A percentile compares a stretch with the other conserved stretches of the same genome.
These are phyloP conservation scores for Apiotrichum akiyoshidainum DNA, from an alignment of 1,284 basidiomycete genomes.

Conservation along the genomic window DNA sequence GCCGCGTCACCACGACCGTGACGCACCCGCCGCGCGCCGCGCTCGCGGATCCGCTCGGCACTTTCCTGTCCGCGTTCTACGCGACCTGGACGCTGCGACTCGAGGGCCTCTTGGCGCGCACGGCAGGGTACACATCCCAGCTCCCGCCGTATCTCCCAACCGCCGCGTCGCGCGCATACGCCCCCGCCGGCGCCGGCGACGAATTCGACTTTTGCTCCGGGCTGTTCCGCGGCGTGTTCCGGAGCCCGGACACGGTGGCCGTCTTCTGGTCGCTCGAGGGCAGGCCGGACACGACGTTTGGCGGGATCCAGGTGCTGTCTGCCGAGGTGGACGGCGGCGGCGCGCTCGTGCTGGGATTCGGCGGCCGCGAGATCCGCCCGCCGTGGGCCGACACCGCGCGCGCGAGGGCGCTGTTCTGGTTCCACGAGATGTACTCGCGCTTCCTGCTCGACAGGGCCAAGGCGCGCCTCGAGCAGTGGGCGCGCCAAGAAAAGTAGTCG, in stretches of 20 bases:
- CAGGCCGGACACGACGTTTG: neutral
- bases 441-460: conserved; percentile 11
- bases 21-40: neutral
- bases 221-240: conserved; percentile 6
- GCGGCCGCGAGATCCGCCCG: neutral
- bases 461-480: neutral
- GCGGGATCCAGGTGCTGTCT: conserved; percentile 5
- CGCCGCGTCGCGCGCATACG: neutral
- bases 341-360: conserved; percentile 2
- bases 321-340: neutral
- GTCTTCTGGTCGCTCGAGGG: conserved; percentile 3
- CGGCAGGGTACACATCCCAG: neutral
- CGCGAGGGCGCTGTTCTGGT: neutral
- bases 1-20: neutral
- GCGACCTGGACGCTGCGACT: conserved; percentile 10
- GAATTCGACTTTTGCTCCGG: neutral
- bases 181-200: neutral
- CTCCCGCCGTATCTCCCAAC: neutral
- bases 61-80: conserved; percentile 8
- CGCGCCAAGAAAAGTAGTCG: neutral
- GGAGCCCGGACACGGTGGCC: neutral
- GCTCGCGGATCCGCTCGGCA: neutral
- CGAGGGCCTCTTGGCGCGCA: conserved; percentile 1
- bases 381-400: neutral
- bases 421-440: conserved; percentile 8